Base-by-base conservation (phyloP, 1,284 basidiomycete genomes). In the Ustilago curta region DNA sequence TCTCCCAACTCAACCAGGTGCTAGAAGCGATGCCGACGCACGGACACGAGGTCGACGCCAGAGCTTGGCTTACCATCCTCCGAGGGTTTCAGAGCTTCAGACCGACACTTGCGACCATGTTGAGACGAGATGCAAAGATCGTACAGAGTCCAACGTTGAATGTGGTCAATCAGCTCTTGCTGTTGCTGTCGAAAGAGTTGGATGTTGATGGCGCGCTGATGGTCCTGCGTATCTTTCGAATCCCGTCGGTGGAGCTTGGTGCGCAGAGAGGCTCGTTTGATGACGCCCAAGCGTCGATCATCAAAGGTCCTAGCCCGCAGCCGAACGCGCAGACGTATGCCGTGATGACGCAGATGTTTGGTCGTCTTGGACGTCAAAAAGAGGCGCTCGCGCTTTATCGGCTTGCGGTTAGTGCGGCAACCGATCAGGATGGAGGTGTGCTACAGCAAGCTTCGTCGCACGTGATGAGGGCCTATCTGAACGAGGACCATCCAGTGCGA, bases 31-130 rank as follows among this genome's bases (percentile, higher is more conserved):
- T 74, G 70, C 53, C 57, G 4, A 40, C 58, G 60, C 58, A 69
- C 43, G 61, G 61, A 19, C 45, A 74, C 48, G 37, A 54, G 37
- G 42, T 74, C 14, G 62, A 68, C 42, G 70, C 70, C 16, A 47
- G 45, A 31, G 66, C 59, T 12, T 74, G 70, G 70, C 62, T 74
- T n/a, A 69, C 66, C 16, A 74, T 74, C 47, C 56, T 74, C 2
- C 65, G 70, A 14, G 70, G 70, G 31, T 65, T 61, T 27, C 66
- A 69, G 39, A 42, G 47, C 18, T 66, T 74, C 44, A 23, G 70
- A 18, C 70, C 66, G 4, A 65, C 42, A 4, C 64, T 74, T 7
- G 59, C 62, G 3, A 35, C 52, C 4, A 65, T 74, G 61, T 51
- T 74, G 8, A 21, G 42, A 37, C 40, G 56, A 12, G 54, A 69